Base-by-base conservation (phyloP, 352 stramenopile species). In the Globisporangium polare region DNA sequence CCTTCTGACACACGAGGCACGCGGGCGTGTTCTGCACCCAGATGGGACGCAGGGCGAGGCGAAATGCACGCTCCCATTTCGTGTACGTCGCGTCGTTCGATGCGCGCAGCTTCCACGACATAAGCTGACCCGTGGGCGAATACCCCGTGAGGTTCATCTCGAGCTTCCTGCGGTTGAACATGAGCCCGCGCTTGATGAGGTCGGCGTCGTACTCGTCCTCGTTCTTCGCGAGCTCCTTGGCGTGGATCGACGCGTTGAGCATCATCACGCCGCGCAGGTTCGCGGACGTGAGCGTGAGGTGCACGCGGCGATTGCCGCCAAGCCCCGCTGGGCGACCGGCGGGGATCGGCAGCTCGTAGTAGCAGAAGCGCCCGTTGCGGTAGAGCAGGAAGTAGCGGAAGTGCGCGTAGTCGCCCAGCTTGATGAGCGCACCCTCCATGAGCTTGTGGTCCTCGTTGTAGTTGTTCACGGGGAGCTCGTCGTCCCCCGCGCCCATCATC, bases 301-400 rank as follows among this genome's bases (percentile, higher is more conserved):
- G 83, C 24, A 90, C 78, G 9, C 79, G 66, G 3, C 73, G 69
- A 1, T 58, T 64, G 1, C 72, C 71, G 10, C 71, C 60, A 41
- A 67, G 37, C 12, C 37, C 37, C 13, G 24, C 24, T 49, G 2
- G 52, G 60, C 67, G 66, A 10, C 46, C 50, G 4, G 75, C 64
- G 20, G 77, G 76, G 66, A 94, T 86, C 18, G 83, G 81, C 53
- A 94, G 68, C 66, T 94, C 85, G 65, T 94, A 94, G 72, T 94
- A 94, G 75, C 84, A 92, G 63, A 94, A 88, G 52, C 83, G 77
- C 33, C 85, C 85, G 51, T 91, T 92, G 58, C 83, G 80, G 63
- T 82, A 92, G 7, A 94, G 80, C 51, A 92, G 57, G 58, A 94
- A 94, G 69, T 94, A 94, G 18, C 85, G 83, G 61, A 90, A 94